Evolutionary conservation across 208 protist species (phyloP).

Genomic region (Trypanosoma grayi): DNA sequence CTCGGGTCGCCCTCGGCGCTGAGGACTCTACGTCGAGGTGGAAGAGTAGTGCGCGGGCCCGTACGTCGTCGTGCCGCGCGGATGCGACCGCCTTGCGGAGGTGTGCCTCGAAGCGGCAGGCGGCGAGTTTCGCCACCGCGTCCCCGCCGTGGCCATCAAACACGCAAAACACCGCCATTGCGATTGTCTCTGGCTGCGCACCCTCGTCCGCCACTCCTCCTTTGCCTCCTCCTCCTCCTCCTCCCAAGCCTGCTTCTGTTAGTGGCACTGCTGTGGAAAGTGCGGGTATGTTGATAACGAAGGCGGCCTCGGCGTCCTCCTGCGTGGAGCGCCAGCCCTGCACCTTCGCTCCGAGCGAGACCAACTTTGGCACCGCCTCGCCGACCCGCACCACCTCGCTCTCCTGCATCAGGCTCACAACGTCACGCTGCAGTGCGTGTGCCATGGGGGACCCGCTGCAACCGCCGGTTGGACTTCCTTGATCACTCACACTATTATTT

Average conservation of each 20-base stretch:
- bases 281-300: slow-evolving; percentile 59
- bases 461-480: slow-evolving; percentile 1
- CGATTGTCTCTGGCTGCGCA: slow-evolving; percentile 29
- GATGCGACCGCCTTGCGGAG: slow-evolving; percentile 43
- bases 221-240: slow-evolving; percentile 7
- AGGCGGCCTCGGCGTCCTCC: slow-evolving; percentile 74
- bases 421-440: slow-evolving; percentile 22
- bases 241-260: not conserved
- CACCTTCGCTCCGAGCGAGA: slow-evolving; percentile 54
- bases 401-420: slow-evolving; percentile 4
- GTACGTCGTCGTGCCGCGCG: slow-evolving; percentile 13
- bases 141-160: slow-evolving; percentile 86
- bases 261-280: slow-evolving; percentile 12
- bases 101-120: slow-evolving; percentile 57
- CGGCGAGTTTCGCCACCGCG: slow-evolving; percentile 67
- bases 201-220: not conserved
- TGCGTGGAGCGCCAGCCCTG: slow-evolving; percentile 81
- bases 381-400: slow-evolving; percentile 36
- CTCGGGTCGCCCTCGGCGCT: not conserved
- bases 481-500: not conserved
- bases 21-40: slow-evolving; percentile 48
- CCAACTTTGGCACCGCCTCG: slow-evolving; percentile 41
- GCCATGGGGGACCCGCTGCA: slow-evolving; percentile 23
- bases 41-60: slow-evolving; percentile 50
- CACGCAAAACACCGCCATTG: slow-evolving; percentile 77